Base-by-base conservation (phyloP, 139 green algal genomes). In the Trebouxia sp. region DNA sequence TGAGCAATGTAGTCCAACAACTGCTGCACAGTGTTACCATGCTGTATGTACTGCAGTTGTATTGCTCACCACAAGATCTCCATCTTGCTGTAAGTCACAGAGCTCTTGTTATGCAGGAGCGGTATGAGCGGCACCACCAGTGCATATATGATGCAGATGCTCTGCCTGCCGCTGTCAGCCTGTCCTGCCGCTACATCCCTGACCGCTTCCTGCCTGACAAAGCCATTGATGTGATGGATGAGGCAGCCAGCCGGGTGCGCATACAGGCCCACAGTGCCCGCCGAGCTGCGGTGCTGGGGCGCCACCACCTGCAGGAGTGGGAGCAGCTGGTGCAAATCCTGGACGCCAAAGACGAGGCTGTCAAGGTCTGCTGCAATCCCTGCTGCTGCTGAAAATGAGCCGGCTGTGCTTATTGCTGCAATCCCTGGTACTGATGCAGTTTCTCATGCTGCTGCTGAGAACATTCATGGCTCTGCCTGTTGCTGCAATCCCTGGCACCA, bases 41-140 rank as follows among this genome's bases (percentile, higher is more conserved):
- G 58, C 58, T 75, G 37, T 32, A 75, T 50, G 65, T 12, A 43
- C n/a, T n/a, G n/a, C n/a, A n/a, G n/a, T n/a, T n/a, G n/a, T n/a
- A n/a, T n/a, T n/a, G n/a, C n/a, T n/a, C n/a, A n/a, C n/a, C n/a
- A n/a, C n/a, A n/a, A n/a, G n/a, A n/a, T n/a, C n/a, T n/a, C n/a
- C n/a, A n/a, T n/a, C n/a, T n/a, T n/a, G n/a, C n/a, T n/a, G n/a
- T n/a, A n/a, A n/a, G n/a, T n/a, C n/a, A n/a, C n/a, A n/a, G 26
- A 56, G 1, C 75, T 79, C 41, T 38, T 82, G 78, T 80, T 15
- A 75, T 91, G 80, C 81, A 79, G 47, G 96, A 99, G 93, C 89
- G 96, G 0, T 99, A 99, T 79, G 96, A 99, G 92, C 84, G 90
- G 26, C 96, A 99, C 88, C 96, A 99, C 94, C 99, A 99, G 92